phyloP scores from a whole-genome alignment of 2,329 filamentous ascomycete species.

The Orbilia javanica region DNA sequence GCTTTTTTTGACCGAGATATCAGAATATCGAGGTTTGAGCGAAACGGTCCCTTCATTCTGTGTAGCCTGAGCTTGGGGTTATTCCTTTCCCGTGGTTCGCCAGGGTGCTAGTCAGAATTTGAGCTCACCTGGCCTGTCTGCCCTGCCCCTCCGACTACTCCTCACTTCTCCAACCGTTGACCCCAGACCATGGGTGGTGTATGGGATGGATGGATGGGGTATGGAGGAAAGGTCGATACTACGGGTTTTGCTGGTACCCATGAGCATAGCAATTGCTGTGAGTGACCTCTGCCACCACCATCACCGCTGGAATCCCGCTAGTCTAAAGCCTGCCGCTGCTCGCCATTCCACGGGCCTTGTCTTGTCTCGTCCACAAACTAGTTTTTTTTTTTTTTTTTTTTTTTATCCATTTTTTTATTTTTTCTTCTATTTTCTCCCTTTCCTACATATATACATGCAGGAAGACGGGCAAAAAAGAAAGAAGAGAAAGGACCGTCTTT shows the following conservation, averaged over 20 bases:
- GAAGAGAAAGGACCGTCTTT: conserved; percentile 21
- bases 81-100: conserved; percentile 60
- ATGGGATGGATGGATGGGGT: not conserved
- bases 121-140: conserved; percentile 38
- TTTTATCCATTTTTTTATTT: conserved; percentile 16
- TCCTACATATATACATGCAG: conserved; percentile 1
- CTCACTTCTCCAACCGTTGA: conserved; percentile 24
- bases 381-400: conserved; percentile 27
- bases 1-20: conserved; percentile 22
- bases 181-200: conserved; percentile 6
- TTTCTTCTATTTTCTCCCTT: conserved; percentile 23
- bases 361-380: conserved; percentile 16
- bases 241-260: conserved; percentile 18
- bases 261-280: conserved; percentile 18
- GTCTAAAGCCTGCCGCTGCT: conserved; percentile 44
- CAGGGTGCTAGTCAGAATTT: conserved; percentile 42
- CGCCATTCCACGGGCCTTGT: conserved; percentile 43
- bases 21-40: conserved; percentile 12
- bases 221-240: conserved; percentile 33
- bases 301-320: conserved; percentile 29
- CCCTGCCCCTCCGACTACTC: not conserved
- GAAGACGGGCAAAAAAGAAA: not conserved
- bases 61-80: conserved; percentile 56
- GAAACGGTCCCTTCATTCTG: conserved; percentile 24
- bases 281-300: conserved; percentile 11